These are phyloP conservation scores for Leptographium galeiforme DNA, from an alignment of 2,329 filamentous ascomycete species.

Conservation along the genomic window DNA sequence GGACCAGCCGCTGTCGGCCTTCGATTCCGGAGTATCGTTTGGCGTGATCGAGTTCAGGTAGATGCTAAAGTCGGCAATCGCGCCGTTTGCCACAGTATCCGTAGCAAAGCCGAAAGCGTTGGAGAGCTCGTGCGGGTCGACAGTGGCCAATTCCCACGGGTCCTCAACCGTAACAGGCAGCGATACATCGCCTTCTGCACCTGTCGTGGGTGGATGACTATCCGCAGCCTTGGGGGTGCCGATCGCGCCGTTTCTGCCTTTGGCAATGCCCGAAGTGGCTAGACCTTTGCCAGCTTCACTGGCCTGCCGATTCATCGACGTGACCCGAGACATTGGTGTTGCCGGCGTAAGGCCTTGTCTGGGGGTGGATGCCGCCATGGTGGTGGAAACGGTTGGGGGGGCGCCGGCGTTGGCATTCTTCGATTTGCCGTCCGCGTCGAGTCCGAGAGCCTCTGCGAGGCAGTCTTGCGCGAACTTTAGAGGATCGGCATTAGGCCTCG, in stretches of 20 bases:
- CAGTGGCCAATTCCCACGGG: slow-evolving; percentile 25
- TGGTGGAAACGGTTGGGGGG: slow-evolving; percentile 12
- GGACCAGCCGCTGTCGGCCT: slow-evolving; percentile 44
- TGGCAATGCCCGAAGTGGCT: slow-evolving; percentile 13
- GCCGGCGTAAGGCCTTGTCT: slow-evolving; percentile 31
- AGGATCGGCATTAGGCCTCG: slow-evolving; percentile 41
- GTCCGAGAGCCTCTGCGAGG: slow-evolving; percentile 32
- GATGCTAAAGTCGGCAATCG: slow-evolving; percentile 38
- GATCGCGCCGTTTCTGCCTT: slow-evolving; percentile 9
- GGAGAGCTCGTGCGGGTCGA: slow-evolving; percentile 40
- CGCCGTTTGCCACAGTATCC: slow-evolving; percentile 28
- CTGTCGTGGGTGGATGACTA: slow-evolving; percentile 14
- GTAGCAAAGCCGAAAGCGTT: slow-evolving; percentile 23
- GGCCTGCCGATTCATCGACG: slow-evolving; percentile 35
- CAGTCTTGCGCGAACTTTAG: slow-evolving; percentile 37
- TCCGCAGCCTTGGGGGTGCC: slow-evolving; percentile 15
- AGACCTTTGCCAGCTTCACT: slow-evolving; percentile 26
- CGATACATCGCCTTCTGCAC: slow-evolving; percentile 14
- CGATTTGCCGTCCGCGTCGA: slow-evolving; percentile 35
- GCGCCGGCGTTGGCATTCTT: slow-evolving; percentile 19
- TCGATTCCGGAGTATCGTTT: slow-evolving; percentile 52
- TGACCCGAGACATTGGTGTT: slow-evolving; percentile 38
- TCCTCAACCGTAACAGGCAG: slow-evolving; percentile 11
- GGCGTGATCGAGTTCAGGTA: slow-evolving; percentile 41
- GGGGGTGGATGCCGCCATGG: slow-evolving; percentile 29